Evolutionary conservation across 75 land plant species (phyloP).

Genomic region (Pseudotsuga menziesii): DNA sequence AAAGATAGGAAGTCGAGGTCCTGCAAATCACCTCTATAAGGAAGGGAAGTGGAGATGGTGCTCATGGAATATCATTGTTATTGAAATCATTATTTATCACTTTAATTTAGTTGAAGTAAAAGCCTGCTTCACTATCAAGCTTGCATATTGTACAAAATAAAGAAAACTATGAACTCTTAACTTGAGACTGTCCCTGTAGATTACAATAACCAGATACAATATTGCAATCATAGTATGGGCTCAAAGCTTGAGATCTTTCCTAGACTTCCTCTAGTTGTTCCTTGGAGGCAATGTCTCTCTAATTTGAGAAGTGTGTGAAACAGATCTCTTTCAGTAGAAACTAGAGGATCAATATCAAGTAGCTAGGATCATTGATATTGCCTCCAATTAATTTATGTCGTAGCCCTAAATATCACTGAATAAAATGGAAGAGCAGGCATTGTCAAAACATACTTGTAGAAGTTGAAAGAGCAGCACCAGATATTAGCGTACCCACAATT

Average conservation of each 20-base stretch:
- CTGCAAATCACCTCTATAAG: neutral
- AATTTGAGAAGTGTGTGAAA: neutral
- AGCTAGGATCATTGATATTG: neutral
- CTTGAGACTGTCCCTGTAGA: neutral
- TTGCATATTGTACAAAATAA: neutral
- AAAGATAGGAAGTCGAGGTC: neutral
- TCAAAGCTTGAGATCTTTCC: no score
- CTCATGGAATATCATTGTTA: neutral
- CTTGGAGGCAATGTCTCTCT: neutral
- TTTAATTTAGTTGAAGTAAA: neutral
- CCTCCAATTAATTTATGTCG: neutral
- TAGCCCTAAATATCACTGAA: neutral
- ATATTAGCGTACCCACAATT: neutral
- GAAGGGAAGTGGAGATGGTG: neutral
- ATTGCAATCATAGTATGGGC: neutral
- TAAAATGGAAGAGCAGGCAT: neutral
- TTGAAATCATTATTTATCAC: neutral
- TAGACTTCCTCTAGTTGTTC: neutral
- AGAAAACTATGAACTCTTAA: neutral
- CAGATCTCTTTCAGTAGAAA: neutral
- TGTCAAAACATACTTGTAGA: neutral
- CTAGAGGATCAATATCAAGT: neutral
- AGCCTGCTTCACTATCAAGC: neutral
- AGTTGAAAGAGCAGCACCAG: neutral
- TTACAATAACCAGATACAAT: neutral